Conservation (phyloP, 1,139 yeast species). For the Meyerozyma guilliermondii region DNA sequence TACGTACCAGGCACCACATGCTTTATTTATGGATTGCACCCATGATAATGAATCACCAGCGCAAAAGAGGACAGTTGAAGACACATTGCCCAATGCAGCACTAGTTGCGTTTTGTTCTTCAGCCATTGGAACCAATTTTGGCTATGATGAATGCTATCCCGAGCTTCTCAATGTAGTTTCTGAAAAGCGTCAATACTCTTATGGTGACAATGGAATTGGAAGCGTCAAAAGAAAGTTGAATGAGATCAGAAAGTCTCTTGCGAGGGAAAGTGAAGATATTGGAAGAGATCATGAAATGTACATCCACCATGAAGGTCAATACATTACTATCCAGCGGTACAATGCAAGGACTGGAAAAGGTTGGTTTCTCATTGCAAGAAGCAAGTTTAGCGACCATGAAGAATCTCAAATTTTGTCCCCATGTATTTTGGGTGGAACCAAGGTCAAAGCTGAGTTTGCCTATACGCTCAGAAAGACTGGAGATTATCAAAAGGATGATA, state of each 20-base stretch:
- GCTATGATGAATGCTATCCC: conserved; percentile 92
- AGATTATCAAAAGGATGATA: conserved; percentile 37
- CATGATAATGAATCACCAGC: conserved; percentile 91
- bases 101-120: conserved; percentile 89
- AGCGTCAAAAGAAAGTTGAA: conserved; percentile 60
- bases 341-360: conserved; percentile 85
- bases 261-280: conserved; percentile 59
- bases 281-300: conserved; percentile 83
- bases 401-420: conserved; percentile 56
- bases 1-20: conserved; percentile 74
- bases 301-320: conserved; percentile 91
- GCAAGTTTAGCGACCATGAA: conserved; percentile 52
- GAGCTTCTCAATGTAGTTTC: conserved; percentile 73
- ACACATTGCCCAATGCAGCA: conserved; percentile 92
- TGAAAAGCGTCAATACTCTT: conserved; percentile 64
- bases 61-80: conserved; percentile 89
- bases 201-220: conserved; percentile 63
- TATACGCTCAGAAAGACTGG: conserved; percentile 53
- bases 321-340: conserved; percentile 82
- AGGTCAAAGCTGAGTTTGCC: conserved; percentile 56
- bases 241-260: conserved; percentile 53
- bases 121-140: conserved; percentile 92
- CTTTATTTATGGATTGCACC: conserved; percentile 95
- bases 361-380: conserved; percentile 82
- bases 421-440: conserved; percentile 60